A percentile compares a stretch with the other conserved stretches of the same genome.
These are phyloP conservation scores for Fusarium ambrosium DNA, from an alignment of 2,329 filamentous ascomycete species.

Conservation along the genomic window DNA sequence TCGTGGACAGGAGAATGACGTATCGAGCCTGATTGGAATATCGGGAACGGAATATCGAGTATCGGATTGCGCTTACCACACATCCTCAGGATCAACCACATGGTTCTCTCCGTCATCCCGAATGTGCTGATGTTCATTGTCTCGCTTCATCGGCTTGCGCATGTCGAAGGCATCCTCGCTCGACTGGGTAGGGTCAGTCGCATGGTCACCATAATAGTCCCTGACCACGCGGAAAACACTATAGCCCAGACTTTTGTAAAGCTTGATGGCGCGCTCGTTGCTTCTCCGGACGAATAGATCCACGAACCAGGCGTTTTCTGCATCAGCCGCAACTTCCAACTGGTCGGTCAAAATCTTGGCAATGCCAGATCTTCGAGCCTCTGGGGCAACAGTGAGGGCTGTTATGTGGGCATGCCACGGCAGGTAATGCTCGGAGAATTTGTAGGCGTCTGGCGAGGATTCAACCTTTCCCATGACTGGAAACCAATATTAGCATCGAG, in stretches of 20 bases:
- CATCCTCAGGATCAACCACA: conserved; percentile 84
- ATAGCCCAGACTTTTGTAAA: conserved; percentile 94
- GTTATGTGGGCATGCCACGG: conserved; percentile 99
- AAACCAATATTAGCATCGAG: conserved; percentile 44
- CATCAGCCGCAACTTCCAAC: conserved; percentile 85
- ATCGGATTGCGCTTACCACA: conserved; percentile 70
- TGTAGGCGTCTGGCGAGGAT: conserved; percentile 81
- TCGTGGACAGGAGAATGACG: background rate
- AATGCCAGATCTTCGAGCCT: conserved; percentile 86
- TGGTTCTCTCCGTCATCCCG: conserved; percentile 84
- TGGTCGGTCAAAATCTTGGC: conserved; percentile 86
- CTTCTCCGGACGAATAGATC: conserved; percentile 93
- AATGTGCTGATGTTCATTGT: conserved; percentile 81
- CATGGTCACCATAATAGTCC: conserved; percentile 93
- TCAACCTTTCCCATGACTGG: conserved; percentile 98
- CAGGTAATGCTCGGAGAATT: conserved; percentile 88
- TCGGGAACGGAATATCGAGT: conserved; percentile 10
- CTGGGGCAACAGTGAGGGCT: conserved; percentile 90
- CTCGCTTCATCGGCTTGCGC: conserved; percentile 89
- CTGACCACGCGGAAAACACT: conserved; percentile 90
- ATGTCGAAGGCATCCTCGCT: conserved; percentile 96
- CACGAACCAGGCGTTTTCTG: conserved; percentile 91
- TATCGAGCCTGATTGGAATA: conserved; percentile 58
- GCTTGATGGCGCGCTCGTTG: conserved; percentile 86
- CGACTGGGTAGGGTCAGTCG: conserved; percentile 70